These are phyloP conservation scores for Closterium sp. DNA, from an alignment of 139 green algal species.

Conservation along the genomic window DNA sequence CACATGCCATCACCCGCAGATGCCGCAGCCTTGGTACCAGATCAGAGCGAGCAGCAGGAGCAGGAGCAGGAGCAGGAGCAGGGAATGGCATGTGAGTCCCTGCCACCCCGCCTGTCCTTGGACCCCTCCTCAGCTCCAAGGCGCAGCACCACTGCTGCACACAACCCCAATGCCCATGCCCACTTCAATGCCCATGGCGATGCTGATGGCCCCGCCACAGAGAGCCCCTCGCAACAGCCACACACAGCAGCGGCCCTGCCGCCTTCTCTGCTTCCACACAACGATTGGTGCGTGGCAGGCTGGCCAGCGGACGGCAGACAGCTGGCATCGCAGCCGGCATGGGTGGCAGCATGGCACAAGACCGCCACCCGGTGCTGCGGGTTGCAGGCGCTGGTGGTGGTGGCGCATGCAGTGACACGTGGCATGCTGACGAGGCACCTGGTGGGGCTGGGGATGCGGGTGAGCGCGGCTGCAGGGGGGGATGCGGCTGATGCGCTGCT, in stretches of 20 bases:
- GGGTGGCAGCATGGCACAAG: background rate
- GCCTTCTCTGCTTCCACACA: too few relatives aligned
- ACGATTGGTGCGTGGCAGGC: too few relatives aligned
- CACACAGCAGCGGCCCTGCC: too few relatives aligned
- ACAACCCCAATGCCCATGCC: background rate
- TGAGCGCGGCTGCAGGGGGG: background rate
- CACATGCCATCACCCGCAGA: too few relatives aligned
- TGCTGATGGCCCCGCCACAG: too few relatives aligned
- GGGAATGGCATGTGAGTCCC: background rate
- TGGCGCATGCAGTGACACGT: background rate
- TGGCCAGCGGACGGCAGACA: background rate
- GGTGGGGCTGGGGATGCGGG: background rate
- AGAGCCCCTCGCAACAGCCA: too few relatives aligned
- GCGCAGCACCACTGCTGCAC: too few relatives aligned
- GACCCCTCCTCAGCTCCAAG: too few relatives aligned
- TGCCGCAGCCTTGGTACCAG: background rate
- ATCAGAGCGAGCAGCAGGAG: too few relatives aligned
- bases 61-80: background rate
- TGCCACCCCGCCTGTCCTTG: too few relatives aligned
- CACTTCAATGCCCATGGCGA: background rate
- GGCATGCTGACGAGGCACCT: constrained; percentile 2
- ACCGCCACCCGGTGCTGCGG: background rate
- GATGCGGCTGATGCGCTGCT: background rate
- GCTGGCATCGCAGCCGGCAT: background rate
- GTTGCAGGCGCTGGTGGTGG: background rate